Conservation (phyloP, 371 early-diverging fungal genomes). For the Actinomortierella wolfii region DNA sequence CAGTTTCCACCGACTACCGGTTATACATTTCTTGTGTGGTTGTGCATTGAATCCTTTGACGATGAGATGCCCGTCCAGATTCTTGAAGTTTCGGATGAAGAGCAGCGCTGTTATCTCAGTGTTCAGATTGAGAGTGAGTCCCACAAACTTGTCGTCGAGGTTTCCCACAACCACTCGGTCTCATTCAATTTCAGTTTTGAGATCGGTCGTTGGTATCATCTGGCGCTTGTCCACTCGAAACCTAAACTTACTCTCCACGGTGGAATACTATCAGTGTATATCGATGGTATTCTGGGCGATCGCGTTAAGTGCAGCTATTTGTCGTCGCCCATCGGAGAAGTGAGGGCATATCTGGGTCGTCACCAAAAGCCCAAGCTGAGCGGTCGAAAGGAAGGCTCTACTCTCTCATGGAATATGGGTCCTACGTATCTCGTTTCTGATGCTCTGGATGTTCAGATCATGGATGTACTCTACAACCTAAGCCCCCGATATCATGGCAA, state of each 20-base stretch:
- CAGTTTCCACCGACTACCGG: conserved; percentile 64
- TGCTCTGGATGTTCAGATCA: conserved; percentile 59
- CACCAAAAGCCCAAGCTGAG: conserved; percentile 40
- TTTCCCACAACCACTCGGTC: conserved; percentile 53
- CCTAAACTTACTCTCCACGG: conserved; percentile 58
- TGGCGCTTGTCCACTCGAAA: conserved; percentile 70
- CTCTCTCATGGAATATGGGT: conserved; percentile 69
- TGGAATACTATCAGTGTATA: conserved; percentile 61
- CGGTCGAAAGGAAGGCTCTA: conserved; percentile 31
- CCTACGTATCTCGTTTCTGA: conserved; percentile 70
- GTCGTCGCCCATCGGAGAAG: conserved; percentile 48
- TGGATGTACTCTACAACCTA: conserved; percentile 65
- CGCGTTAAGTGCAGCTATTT: conserved; percentile 65
- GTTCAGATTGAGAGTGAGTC: conserved; percentile 58
- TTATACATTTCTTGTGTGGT: conserved; percentile 70
- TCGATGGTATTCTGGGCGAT: conserved; percentile 69
- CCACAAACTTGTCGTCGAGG: conserved; percentile 56
- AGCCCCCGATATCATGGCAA: conserved; percentile 69
- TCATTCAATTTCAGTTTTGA: conserved; percentile 63
- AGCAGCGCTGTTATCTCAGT: conserved; percentile 46
- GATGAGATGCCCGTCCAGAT: conserved; percentile 51
- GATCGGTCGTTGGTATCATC: conserved; percentile 72
- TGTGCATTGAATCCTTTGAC: conserved; percentile 68
- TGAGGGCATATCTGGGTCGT: conserved; percentile 52
- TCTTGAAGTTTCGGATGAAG: conserved; percentile 57